A percentile compares a stretch with the other conserved stretches of the same genome.
Conservation (phyloP, 345 rosid species). For the Noccaea bulbosa region DNA sequence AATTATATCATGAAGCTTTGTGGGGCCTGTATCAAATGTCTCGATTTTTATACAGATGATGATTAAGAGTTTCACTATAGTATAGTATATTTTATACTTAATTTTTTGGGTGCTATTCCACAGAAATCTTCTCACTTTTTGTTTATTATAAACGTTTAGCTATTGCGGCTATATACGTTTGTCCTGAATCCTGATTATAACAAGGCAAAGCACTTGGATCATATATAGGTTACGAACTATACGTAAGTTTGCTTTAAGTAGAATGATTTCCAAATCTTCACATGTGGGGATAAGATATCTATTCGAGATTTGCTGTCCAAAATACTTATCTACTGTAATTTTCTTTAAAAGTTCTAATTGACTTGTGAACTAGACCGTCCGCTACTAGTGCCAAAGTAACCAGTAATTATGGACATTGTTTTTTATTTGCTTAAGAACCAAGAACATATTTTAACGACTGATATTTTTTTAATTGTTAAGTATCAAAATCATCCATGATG, state of each 20-base stretch:
- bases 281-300: constrained; percentile 22
- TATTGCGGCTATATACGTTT: constrained; percentile 30
- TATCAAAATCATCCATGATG: background rate
- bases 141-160: background rate
- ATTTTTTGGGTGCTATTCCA: background rate
- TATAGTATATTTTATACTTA: background rate
- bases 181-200: constrained; percentile 26
- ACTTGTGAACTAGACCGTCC: background rate
- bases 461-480: background rate
- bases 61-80: constrained; percentile 33
- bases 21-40: constrained; percentile 12
- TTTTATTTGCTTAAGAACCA: background rate
- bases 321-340: background rate
- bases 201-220: constrained; percentile 15
- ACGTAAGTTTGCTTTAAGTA: constrained; percentile 19
- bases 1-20: background rate
- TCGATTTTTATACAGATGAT: background rate
- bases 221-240: constrained; percentile 33
- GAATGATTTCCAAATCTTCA: constrained; percentile 38
- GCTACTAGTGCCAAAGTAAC: background rate
- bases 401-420: background rate
- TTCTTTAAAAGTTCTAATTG: background rate
- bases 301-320: constrained; percentile 36
- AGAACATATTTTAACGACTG: background rate
- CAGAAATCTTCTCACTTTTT: constrained; percentile 5